A percentile compares a stretch with the other conserved stretches of the same genome.
Conservation (phyloP, 805 yeast genomes). For the Nakazawaea populi region DNA sequence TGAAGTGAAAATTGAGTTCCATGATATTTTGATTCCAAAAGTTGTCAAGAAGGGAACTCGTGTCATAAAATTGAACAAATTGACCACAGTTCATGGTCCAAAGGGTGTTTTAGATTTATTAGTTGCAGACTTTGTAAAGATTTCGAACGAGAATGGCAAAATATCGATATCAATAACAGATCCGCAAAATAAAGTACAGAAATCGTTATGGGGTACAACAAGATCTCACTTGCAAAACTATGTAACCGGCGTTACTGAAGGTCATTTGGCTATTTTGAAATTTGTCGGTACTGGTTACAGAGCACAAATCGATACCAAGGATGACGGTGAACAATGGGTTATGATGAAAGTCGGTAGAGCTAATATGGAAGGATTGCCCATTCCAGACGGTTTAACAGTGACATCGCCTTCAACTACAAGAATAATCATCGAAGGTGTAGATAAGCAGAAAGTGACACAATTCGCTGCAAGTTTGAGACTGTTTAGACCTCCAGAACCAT, state of each 20-base stretch:
- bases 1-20: constrained; percentile 46
- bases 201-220: constrained; percentile 93
- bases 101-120: constrained; percentile 59
- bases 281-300: constrained; percentile 98
- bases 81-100: constrained; percentile 68
- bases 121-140: constrained; percentile 65
- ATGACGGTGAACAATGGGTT: constrained; percentile 48
- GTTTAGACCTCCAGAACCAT: constrained; percentile 95
- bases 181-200: constrained; percentile 57
- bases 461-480: constrained; percentile 87
- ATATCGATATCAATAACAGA: constrained; percentile 54
- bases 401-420: constrained; percentile 81
- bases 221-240: constrained; percentile 75
- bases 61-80: constrained; percentile 49
- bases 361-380: constrained; percentile 63
- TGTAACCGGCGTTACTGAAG: constrained; percentile 85
- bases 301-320: constrained; percentile 61
- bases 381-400: constrained; percentile 76
- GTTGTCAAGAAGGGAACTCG: constrained; percentile 63
- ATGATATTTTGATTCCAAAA: constrained; percentile 48
- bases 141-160: constrained; percentile 33
- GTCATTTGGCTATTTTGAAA: constrained; percentile 80
- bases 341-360: constrained; percentile 86
- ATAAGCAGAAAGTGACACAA: constrained; percentile 79
- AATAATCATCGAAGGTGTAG: constrained; percentile 76